Base-by-base conservation (phyloP, 495 filamentous ascomycete species). In the Aspergillus ostianus region DNA sequence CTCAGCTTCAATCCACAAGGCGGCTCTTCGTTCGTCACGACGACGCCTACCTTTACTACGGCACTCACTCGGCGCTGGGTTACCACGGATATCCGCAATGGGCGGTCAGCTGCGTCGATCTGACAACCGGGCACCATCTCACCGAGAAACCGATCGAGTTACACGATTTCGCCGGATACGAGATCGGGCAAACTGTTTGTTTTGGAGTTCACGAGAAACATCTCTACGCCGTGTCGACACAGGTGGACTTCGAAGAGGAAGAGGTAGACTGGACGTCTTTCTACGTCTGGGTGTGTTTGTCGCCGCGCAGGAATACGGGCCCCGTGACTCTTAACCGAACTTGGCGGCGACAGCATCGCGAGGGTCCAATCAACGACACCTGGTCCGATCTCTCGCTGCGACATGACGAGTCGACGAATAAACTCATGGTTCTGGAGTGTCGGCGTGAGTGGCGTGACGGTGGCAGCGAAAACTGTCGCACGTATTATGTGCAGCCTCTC, bases 311-410 rank as follows among this genome's bases (percentile, higher is more conserved):
- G 0, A 12, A 67, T 62, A 21, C 67, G 17, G 62, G 68, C 6
- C 49, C 4, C 70, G 64, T 79, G 9, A 64, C 72, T 20, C 68
- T 71, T 3, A 64, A 73, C 21, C 69, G 71, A 8, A 78, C 87
- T 47, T 93, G 85, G 84, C 77, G 90, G 30, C 82, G 90, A 48
- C 74, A 87, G 55, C 87, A 91, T 59, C 72, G 70, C 10, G 90
- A 92, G 65, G 90, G 90, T 0, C 87, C 89, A 3, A 86, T 93
- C 57, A 87, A 92, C 63, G 88, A 93, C 65, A 80, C 86, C 18
- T 93, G 89, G 88, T 87, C 84, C 0, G 84, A 86, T 57, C 73
- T 93, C 6, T 82, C 80, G 2, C 72, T 92, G 2, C 80, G 85
- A 21, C 77, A 74, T 49, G 86, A 92, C 57, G 87, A 93, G 61